A percentile compares a stretch with the other conserved stretches of the same genome.
These are phyloP conservation scores for Penicillium crystallinum DNA, from an alignment of 495 filamentous ascomycete genomes.

Conservation along the genomic window DNA sequence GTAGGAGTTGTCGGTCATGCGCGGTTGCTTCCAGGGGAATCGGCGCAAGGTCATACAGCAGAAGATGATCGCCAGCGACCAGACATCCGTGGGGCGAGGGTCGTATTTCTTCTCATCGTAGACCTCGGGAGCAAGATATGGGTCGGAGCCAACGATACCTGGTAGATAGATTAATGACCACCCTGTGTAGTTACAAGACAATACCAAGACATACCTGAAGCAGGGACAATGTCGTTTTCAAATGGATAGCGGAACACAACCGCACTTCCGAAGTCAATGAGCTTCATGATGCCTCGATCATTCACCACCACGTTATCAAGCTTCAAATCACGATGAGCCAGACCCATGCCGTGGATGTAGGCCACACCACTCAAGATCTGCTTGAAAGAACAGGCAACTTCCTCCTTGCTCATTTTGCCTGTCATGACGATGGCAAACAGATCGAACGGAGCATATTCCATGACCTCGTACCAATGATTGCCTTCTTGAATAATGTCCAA, in stretches of 20 bases:
- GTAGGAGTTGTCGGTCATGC: conserved; percentile 88
- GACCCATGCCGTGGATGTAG: conserved; percentile 94
- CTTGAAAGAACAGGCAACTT: conserved; percentile 84
- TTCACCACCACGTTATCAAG: conserved; percentile 98
- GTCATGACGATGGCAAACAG: conserved; percentile 99
- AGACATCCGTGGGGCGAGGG: conserved; percentile 89
- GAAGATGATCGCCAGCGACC: conserved; percentile 97
- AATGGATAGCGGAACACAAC: conserved; percentile 97
- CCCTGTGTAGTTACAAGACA: too few relatives aligned
- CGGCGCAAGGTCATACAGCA: conserved; percentile 96
- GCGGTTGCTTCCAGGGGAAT: conserved; percentile 96
- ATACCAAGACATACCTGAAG: conserved; percentile 61
- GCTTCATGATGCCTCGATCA: conserved; percentile 97
- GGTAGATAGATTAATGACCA: conserved; percentile 1
- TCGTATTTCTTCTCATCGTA: conserved; percentile 95
- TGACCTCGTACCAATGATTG: conserved; percentile 95
- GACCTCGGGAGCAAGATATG: conserved; percentile 94
- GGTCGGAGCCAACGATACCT: conserved; percentile 98
- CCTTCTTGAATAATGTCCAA: conserved; percentile 96
- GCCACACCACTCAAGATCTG: conserved; percentile 95
- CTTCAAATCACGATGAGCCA: conserved; percentile 95
- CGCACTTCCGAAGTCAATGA: conserved; percentile 98
- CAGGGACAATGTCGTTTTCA: conserved; percentile 82
- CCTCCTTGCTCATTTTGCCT: conserved; percentile 91
- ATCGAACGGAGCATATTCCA: conserved; percentile 98